phyloP scores from a whole-genome alignment of 352 stramenopile genomes.

The Pythium chondricola region DNA sequence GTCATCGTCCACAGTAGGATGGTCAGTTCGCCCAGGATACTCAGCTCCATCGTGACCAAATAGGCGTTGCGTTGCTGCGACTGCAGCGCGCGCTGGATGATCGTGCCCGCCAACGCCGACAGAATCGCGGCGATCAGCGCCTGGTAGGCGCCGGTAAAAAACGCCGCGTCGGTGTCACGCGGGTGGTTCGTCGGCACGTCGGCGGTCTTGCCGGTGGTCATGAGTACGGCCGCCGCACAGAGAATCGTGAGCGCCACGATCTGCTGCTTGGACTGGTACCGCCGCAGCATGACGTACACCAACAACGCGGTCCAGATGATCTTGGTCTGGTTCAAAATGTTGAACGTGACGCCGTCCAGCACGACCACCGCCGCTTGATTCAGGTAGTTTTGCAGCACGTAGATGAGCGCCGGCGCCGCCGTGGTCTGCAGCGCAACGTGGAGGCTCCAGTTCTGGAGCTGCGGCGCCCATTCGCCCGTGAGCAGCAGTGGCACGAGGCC shows the following conservation, averaged over 20 bases:
- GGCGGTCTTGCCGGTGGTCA: conserved; percentile 39
- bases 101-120: conserved; percentile 63
- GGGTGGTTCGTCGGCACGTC: neutral
- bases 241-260: conserved; percentile 64
- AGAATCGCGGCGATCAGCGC: conserved; percentile 66
- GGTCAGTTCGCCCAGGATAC: conserved; percentile 55
- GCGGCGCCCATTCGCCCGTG: conserved; percentile 32
- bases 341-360: conserved; percentile 79
- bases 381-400: conserved; percentile 78
- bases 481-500: conserved; percentile 53
- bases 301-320: conserved; percentile 84
- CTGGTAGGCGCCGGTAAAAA: conserved; percentile 67
- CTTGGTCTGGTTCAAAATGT: conserved; percentile 86
- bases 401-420: conserved; percentile 66
- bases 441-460: conserved; percentile 66
- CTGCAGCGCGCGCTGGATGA: conserved; percentile 74
- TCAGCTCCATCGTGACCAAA: conserved; percentile 77
- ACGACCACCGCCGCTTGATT: conserved; percentile 74
- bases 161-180: conserved; percentile 28
- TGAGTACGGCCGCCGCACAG: conserved; percentile 65
- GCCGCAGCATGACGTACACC: conserved; percentile 71
- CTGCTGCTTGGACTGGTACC: conserved; percentile 63
- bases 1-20: conserved; percentile 47
- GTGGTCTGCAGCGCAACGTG: conserved; percentile 55
- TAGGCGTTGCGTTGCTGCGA: conserved; percentile 66